These are phyloP conservation scores for Trametes hirsuta DNA, from an alignment of 1,284 basidiomycete genomes.

Conservation along the genomic window DNA sequence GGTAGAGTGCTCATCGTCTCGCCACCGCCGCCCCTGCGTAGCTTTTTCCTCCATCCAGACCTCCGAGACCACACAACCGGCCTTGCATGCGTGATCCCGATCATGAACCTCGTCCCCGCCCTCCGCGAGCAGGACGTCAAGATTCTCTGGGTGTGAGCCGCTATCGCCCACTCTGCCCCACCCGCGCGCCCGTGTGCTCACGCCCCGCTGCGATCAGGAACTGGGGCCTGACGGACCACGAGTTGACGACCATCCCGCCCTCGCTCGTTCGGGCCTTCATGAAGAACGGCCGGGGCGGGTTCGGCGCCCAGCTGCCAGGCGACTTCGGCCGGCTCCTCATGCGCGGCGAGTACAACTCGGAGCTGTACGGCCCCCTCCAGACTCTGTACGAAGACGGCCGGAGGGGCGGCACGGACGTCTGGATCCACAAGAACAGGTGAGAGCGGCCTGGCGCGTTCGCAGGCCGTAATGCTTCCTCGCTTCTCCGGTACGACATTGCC, in stretches of 20 bases:
- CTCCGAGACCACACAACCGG: constrained; percentile 59
- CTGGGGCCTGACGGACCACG: constrained; percentile 69
- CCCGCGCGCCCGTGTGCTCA: not conserved
- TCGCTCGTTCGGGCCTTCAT: constrained; percentile 53
- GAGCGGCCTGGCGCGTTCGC: constrained; percentile 11
- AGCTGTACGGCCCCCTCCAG: constrained; percentile 66
- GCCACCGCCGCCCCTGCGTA: constrained; percentile 26
- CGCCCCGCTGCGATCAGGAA: constrained; percentile 45
- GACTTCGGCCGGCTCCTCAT: constrained; percentile 63
- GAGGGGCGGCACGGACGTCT: constrained; percentile 60
- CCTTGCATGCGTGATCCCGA: constrained; percentile 58
- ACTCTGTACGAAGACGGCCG: constrained; percentile 55
- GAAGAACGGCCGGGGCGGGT: constrained; percentile 54
- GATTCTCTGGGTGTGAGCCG: constrained; percentile 66
- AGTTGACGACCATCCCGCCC: constrained; percentile 64
- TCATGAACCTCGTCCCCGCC: constrained; percentile 51
- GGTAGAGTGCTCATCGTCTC: not conserved
- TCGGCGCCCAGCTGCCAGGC: constrained; percentile 58
- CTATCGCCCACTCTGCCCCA: constrained; percentile 2
- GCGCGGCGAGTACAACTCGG: constrained; percentile 56
- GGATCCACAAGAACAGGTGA: constrained; percentile 75
- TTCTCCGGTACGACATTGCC: not conserved
- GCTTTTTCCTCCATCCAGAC: constrained; percentile 70
- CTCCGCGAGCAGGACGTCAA: constrained; percentile 58
- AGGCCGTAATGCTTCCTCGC: not conserved